Conservation (phyloP, 2,329 filamentous ascomycete genomes). For the Amauroascus niger region DNA sequence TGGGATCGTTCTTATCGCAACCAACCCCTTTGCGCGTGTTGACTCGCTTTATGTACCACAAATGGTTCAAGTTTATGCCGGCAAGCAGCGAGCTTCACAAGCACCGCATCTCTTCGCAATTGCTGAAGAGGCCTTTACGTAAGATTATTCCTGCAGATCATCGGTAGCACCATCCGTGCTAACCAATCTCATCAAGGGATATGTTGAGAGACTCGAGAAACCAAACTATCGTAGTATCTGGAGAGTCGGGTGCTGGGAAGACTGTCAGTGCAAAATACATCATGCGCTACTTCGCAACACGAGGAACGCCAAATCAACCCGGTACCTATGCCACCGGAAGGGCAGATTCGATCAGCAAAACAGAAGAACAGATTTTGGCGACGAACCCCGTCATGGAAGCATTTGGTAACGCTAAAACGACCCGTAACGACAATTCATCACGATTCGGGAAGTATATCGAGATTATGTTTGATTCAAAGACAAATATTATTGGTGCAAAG, state of each 20-base stretch:
- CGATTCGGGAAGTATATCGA: slow-evolving; percentile 99
- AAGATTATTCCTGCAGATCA: slow-evolving; percentile 30
- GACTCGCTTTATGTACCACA: slow-evolving; percentile 97
- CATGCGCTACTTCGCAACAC: slow-evolving; percentile 98
- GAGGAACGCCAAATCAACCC: slow-evolving; percentile 84
- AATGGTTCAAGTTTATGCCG: slow-evolving; percentile 99
- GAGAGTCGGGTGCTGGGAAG: slow-evolving; percentile 96
- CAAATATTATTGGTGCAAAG: slow-evolving; percentile 94
- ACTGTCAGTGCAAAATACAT: slow-evolving; percentile 99
- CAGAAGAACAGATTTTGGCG: slow-evolving; percentile 93
- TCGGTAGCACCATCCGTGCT: background rate
- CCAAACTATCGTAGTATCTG: slow-evolving; percentile 98
- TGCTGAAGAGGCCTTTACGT: slow-evolving; percentile 97
- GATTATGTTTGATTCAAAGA: slow-evolving; percentile 95
- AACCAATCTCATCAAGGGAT: slow-evolving; percentile 49
- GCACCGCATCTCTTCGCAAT: slow-evolving; percentile 98
- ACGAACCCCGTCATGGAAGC: slow-evolving; percentile 99
- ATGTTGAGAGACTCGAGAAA: slow-evolving; percentile 95
- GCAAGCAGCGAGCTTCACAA: slow-evolving; percentile 91
- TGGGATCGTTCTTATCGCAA: slow-evolving; percentile 95
- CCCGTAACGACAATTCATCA: slow-evolving; percentile 96
- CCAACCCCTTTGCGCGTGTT: slow-evolving; percentile 93
- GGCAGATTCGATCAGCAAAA: slow-evolving; percentile 82
- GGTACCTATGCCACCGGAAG: slow-evolving; percentile 66
- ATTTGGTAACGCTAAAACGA: slow-evolving; percentile 99